Conservation (phyloP, 805 yeast genomes). For the Suhomyces xylopsoci region DNA sequence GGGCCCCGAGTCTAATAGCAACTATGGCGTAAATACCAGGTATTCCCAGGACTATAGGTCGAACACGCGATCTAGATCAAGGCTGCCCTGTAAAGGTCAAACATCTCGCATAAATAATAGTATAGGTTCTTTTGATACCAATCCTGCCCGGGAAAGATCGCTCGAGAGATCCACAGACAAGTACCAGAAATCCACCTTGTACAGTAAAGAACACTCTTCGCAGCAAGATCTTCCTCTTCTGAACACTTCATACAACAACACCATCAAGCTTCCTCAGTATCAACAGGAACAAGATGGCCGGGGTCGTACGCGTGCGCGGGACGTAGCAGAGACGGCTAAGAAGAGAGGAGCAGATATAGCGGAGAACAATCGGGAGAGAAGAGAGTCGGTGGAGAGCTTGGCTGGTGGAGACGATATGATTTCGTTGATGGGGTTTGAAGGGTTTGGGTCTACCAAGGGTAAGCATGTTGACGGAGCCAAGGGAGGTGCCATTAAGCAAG, state of each 20-base stretch:
- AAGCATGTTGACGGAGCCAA: conserved; percentile 51
- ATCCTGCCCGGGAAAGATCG: conserved; percentile 15
- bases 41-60: neutral
- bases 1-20: neutral
- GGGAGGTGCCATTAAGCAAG: conserved; percentile 41
- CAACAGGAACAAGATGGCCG: conserved; percentile 18
- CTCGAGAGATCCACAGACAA: conserved; percentile 14
- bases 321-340: conserved; percentile 4
- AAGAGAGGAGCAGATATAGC: conserved; percentile 3
- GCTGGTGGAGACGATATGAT: conserved; percentile 27
- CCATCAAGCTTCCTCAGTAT: conserved; percentile 11
- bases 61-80: conserved; percentile 11
- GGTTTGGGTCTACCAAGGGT: conserved; percentile 55
- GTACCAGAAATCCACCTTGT: conserved; percentile 13
- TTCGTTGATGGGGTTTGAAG: conserved; percentile 56
- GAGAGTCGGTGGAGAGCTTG: conserved; percentile 20
- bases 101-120: neutral
- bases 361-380: conserved; percentile 2
- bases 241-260: conserved; percentile 17
- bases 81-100: conserved; percentile 16
- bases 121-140: neutral
- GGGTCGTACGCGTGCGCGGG: conserved; percentile 24
- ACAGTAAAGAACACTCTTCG: conserved; percentile 13
- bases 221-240: conserved; percentile 15
- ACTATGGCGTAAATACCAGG: neutral